phyloP scores from a whole-genome alignment of 768 basidiomycete genomes.

The Dentipellis sp. region DNA sequence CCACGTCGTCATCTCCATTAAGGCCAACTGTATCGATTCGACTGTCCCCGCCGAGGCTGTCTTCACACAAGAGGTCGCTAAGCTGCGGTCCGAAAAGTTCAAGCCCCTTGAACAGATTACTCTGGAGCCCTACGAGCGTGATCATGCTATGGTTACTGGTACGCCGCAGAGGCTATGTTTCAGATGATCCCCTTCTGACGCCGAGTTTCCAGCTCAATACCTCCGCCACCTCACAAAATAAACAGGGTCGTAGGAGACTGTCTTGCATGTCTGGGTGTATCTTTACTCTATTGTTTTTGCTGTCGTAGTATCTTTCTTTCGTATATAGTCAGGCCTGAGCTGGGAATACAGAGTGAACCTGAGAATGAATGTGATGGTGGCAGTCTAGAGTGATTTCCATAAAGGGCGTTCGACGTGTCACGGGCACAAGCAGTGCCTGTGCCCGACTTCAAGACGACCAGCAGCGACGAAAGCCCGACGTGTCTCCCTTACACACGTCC shows the following conservation, averaged over 20 bases:
- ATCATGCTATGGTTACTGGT: constrained; percentile 88
- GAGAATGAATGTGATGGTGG: neutral
- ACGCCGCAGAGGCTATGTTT: constrained; percentile 15
- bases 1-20: constrained; percentile 93
- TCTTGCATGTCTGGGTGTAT: constrained; percentile 6
- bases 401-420: constrained; percentile 2
- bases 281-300: constrained; percentile 4
- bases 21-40: constrained; percentile 98
- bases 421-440: neutral
- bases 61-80: constrained; percentile 82
- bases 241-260: neutral
- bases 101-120: constrained; percentile 96
- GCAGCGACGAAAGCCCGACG: neutral
- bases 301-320: constrained; percentile 5
- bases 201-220: constrained; percentile 30
- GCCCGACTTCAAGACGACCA: neutral
- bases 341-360: neutral
- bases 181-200: neutral
- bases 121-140: constrained; percentile 86
- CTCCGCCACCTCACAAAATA: constrained; percentile 29
- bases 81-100: constrained; percentile 66
- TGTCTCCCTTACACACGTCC: neutral
- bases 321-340: constrained; percentile 2
- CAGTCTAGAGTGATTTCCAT: neutral
- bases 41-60: constrained; percentile 86